Evolutionary conservation across 2,329 filamentous ascomycete genomes (phyloP), one percentile per base, ranked within the genome.

Genomic region (Drechslera avenae): DNA sequence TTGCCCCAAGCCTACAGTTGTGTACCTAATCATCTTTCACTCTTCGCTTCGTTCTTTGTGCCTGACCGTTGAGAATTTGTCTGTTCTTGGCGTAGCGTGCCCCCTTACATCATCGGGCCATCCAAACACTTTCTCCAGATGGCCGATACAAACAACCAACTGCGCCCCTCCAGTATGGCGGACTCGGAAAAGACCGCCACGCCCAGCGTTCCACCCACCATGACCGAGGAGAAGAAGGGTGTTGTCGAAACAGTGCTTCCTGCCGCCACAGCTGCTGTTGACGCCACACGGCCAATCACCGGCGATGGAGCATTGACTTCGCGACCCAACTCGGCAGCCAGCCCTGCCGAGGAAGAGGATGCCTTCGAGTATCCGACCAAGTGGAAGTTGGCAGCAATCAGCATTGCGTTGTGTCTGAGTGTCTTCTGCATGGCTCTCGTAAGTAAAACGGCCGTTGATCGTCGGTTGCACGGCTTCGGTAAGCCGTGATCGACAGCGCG

Each of bases 361-460:
- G 52, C 64, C 17, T 66, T 69, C 39, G 70, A 69, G n/a, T 73
- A 73, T 39, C 71, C 71, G 0, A 70, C 62, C 1, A 62, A 63
- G 43, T 72, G 66, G 64, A 70, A 65, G 46, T 59, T 73, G 4
- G 48, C 59, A 4, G 61, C 62, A 36, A 73, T 73, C 46, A 71
- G 67, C 5, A 40, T 71, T 13, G 71, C 69, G 12, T 53, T 73
- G 8, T 72, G 68, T 39, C 52, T 73, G 28, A 68, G 66, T 6
- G 69, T 73, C n/a, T 73, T 73, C 41, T 73, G 71, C 45, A 72
- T 73, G 69, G 71, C 71, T 14, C 46, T 73, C 60, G 69, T 72
- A 45, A 45, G 69, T 57, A n/a, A 12, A 7, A 44, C 28, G 9
- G 28, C 32, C 35, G 14, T 18, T 28, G 17, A 39, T 42, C 19